Evolutionary conservation across 1,139 yeast genomes (phyloP), one percentile per base, ranked within the genome.

Genomic region (Arxiozyma slooffiae): DNA sequence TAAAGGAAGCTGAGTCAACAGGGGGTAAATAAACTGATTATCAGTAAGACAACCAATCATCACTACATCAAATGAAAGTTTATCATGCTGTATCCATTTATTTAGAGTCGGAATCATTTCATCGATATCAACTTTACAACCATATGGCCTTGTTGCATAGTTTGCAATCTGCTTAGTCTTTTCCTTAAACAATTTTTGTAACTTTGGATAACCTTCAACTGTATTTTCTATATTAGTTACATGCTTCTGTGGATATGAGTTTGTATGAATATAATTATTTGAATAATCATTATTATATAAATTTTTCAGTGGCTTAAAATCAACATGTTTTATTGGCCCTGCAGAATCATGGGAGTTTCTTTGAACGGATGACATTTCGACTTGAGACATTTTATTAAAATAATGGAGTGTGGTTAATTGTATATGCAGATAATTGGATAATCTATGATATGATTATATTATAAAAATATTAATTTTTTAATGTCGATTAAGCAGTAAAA

Each of bases 11-110:
- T 76, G 76, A 5, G 77, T 67, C 37, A 89, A 70, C 3, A 81
- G 60, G 0, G 85, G 83, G 44, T 79, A 74, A 21, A 82, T 73
- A 53, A 82, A 74, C 52, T 83, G 89, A 58, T 81, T 81, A 54
- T 84, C 89, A 1, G 83, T 76, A 52, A 92, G 71, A 1, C 95
- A 94, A 0, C 96, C 96, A 48, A 90, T 79, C 95, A 90, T 85
- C 11, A 90, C 84, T 11, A 89, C 95, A 64, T 90, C 97, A 67
- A 90, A 90, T 52, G 78, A 79, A 41, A 85, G 61, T 4, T 76
- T 76, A 48, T 78, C 74, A 30, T 70, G 68, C 21, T 69, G 69
- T 39, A 79, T 78, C 95, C 96, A 85, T 8, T 66, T 62, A 53
- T 76, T 74, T 50, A 89, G 69, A 0, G 78, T 75, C 14, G 78